A percentile compares a stretch with the other conserved stretches of the same genome.
Evolutionary conservation across 2,329 filamentous ascomycete genomes (phyloP).

Genomic region (Nothopassalora personata): DNA sequence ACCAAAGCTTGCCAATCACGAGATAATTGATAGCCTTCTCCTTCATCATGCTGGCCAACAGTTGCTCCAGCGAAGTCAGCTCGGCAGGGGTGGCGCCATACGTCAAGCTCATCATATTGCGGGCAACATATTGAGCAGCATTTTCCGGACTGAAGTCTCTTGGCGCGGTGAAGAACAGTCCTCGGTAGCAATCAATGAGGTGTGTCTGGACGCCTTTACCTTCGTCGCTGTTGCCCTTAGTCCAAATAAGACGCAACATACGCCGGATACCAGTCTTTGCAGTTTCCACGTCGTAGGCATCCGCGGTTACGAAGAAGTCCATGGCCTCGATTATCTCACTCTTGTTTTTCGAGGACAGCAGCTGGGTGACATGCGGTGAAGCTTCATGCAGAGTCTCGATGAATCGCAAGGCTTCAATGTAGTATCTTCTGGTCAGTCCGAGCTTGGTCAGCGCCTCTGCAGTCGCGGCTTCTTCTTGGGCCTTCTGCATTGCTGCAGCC

Average conservation of each 20-base stretch:
- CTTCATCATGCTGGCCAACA: slow-evolving; percentile 97
- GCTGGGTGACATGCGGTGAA: slow-evolving; percentile 73
- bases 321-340: slow-evolving; percentile 98
- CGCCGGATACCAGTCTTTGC: slow-evolving; percentile 87
- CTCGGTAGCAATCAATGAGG: slow-evolving; percentile 92
- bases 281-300: slow-evolving; percentile 93
- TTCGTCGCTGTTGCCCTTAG: slow-evolving; percentile 97
- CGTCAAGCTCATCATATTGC: slow-evolving; percentile 98
- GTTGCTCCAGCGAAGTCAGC: slow-evolving; percentile 88
- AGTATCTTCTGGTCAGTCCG: slow-evolving; percentile 82
- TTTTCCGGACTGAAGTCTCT: slow-evolving; percentile 83
- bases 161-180: slow-evolving; percentile 92
- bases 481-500: slow-evolving; percentile 66
- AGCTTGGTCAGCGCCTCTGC: slow-evolving; percentile 83
- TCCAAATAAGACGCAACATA: slow-evolving; percentile 98
- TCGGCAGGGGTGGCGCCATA: slow-evolving; percentile 94
- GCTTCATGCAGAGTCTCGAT: slow-evolving; percentile 85
- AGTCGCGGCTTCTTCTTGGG: slow-evolving; percentile 79
- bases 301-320: slow-evolving; percentile 93
- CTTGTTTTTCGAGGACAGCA: slow-evolving; percentile 93
- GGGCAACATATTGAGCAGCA: slow-evolving; percentile 87
- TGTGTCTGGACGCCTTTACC: slow-evolving; percentile 97
- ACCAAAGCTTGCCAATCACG: slow-evolving; percentile 90
- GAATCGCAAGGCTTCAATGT: slow-evolving; percentile 87
- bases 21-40: slow-evolving; percentile 76